These are phyloP conservation scores for Fraxinus sp. DNA, from an alignment of 305 asterid species.

Conservation along the genomic window DNA sequence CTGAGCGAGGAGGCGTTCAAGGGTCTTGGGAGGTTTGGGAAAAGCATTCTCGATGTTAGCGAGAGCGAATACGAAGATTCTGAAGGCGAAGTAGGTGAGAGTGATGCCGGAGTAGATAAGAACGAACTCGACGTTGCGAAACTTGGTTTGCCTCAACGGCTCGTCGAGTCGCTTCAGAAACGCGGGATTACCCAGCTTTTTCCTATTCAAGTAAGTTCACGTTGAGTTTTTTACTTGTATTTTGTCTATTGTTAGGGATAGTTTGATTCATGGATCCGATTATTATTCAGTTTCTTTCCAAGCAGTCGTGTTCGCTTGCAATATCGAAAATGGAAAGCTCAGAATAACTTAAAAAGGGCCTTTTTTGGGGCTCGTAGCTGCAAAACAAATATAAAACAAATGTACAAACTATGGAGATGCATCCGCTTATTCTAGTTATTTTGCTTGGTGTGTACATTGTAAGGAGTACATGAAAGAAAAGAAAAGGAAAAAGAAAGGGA, in stretches of 20 bases:
- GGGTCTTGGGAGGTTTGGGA: slow-evolving; percentile 57
- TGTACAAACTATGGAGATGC: neutral
- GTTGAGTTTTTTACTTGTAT: neutral
- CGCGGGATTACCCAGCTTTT: slow-evolving; percentile 80
- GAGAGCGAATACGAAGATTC: slow-evolving; percentile 48
- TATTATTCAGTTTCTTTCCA: neutral
- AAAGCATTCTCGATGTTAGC: slow-evolving; percentile 39
- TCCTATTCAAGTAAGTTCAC: slow-evolving; percentile 66
- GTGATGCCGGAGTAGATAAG: slow-evolving; percentile 24
- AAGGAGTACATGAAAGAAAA: too few species aligned
- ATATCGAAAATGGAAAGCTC: neutral
- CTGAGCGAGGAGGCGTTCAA: slow-evolving; percentile 79
- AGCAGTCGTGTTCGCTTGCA: neutral
- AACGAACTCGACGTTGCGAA: slow-evolving; percentile 58
- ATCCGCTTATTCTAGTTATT: neutral
- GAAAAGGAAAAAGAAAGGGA: too few species aligned
- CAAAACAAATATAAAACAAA: neutral
- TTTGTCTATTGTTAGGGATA: neutral
- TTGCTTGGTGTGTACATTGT: neutral
- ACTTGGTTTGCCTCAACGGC: slow-evolving; percentile 55
- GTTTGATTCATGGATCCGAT: neutral
- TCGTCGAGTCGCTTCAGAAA: slow-evolving; percentile 60
- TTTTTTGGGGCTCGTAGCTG: neutral
- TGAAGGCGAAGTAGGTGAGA: slow-evolving; percentile 36
- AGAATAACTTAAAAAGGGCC: neutral